These are phyloP conservation scores for Ophiognomonia clavigignenti-juglandacearum DNA, from an alignment of 2,329 filamentous ascomycete species.

Conservation along the genomic window DNA sequence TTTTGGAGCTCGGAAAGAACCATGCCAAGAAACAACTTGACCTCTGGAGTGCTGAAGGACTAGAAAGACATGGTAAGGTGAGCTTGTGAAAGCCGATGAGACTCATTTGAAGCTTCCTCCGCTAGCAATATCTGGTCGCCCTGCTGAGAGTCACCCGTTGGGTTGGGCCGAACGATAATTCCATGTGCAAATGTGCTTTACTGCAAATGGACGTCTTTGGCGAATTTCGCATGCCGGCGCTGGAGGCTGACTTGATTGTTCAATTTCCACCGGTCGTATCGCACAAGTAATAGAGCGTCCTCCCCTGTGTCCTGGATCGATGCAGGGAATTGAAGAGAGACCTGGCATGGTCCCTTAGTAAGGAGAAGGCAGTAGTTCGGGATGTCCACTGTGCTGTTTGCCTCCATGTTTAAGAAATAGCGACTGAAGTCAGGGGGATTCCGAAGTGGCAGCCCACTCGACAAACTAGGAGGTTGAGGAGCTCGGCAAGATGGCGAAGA, in stretches of 20 bases:
- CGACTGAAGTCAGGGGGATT: neutral
- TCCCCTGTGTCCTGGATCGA: neutral
- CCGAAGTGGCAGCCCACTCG: neutral
- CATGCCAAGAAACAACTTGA: too few relatives aligned
- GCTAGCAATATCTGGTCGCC: slow-evolving; percentile 12
- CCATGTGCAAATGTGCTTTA: slow-evolving; percentile 8
- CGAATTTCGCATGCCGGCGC: neutral
- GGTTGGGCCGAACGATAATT: neutral
- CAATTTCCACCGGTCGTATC: slow-evolving; percentile 2
- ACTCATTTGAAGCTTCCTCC: neutral
- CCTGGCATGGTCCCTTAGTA: neutral
- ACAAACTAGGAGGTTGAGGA: too few relatives aligned
- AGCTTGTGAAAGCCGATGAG: too few relatives aligned
- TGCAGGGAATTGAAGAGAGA: slow-evolving; percentile 8
- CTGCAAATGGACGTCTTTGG: neutral
- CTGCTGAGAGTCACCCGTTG: neutral
- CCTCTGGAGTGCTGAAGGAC: too few relatives aligned
- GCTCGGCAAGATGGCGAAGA: too few relatives aligned
- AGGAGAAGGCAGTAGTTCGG: slow-evolving; percentile 6
- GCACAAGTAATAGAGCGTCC: neutral
- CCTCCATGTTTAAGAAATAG: neutral
- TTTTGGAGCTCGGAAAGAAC: too few relatives aligned
- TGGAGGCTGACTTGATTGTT: slow-evolving; percentile 8
- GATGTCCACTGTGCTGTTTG: slow-evolving; percentile 8
- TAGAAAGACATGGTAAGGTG: too few relatives aligned